These are phyloP conservation scores for Penicillium concentricum DNA, from an alignment of 2,329 filamentous ascomycete species.

Conservation along the genomic window DNA sequence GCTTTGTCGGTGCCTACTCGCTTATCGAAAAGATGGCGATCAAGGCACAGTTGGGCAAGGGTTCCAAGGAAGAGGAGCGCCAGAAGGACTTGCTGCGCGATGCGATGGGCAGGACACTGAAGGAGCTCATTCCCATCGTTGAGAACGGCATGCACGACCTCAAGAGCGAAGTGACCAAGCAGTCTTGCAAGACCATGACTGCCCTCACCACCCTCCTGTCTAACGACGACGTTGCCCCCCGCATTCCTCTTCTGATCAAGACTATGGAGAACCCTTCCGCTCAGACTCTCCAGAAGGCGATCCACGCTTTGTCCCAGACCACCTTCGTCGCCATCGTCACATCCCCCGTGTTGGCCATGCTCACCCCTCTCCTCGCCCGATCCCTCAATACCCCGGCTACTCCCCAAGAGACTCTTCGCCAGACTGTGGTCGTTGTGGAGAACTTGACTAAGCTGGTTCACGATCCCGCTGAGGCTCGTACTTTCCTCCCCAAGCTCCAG, in stretches of 20 bases:
- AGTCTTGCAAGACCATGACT: constrained; percentile 88
- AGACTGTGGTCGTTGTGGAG: constrained; percentile 94
- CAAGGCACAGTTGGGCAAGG: constrained; percentile 83
- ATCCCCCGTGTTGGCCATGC: constrained; percentile 87
- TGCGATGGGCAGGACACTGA: constrained; percentile 76
- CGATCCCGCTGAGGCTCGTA: constrained; percentile 88
- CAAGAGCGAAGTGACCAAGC: constrained; percentile 80
- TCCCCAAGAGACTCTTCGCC: constrained; percentile 87
- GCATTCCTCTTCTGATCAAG: constrained; percentile 88
- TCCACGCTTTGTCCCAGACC: constrained; percentile 92
- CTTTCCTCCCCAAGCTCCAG: constrained; percentile 90
- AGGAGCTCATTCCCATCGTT: constrained; percentile 83
- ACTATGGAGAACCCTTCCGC: constrained; percentile 92
- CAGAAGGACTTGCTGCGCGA: constrained; percentile 89
- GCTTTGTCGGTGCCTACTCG: constrained; percentile 80
- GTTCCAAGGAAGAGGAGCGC: constrained; percentile 77
- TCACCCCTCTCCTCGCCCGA: constrained; percentile 92
- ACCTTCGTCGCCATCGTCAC: constrained; percentile 98
- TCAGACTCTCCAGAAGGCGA: constrained; percentile 88
- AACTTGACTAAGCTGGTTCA: constrained; percentile 98
- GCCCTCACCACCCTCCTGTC: constrained; percentile 84
- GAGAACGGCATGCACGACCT: constrained; percentile 95
- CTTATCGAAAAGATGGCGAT: constrained; percentile 91
- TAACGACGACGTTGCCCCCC: constrained; percentile 93
- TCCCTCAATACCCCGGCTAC: constrained; percentile 89